Conservation (phyloP, 352 stramenopile genomes). For the Pythium guiyangense region DNA sequence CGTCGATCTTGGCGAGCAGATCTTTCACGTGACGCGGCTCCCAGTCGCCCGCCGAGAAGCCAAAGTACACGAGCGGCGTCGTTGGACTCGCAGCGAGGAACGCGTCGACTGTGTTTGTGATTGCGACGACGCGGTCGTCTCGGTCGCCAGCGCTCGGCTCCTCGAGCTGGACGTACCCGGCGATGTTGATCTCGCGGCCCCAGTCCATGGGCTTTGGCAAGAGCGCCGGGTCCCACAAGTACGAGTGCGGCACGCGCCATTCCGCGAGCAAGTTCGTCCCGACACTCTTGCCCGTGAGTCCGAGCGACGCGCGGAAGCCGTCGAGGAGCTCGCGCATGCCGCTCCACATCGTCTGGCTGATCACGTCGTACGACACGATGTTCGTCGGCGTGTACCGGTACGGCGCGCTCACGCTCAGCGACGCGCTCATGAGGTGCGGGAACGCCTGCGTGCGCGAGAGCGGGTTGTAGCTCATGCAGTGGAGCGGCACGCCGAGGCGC, state of each 20-base stretch:
- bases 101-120: constrained; percentile 7
- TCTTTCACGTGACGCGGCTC: constrained; percentile 30
- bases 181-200: constrained; percentile 48
- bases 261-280: constrained; percentile 35
- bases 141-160: constrained; percentile 5
- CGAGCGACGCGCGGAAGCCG: constrained; percentile 48
- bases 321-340: constrained; percentile 44
- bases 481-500: constrained; percentile 86
- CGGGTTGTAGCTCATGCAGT: constrained; percentile 94
- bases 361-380: constrained; percentile 27
- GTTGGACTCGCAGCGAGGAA: constrained; percentile 24
- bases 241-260: constrained; percentile 67
- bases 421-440: constrained; percentile 77
- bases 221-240: constrained; percentile 57
- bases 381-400: constrained; percentile 52
- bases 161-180: constrained; percentile 43
- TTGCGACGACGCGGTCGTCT: constrained; percentile 13
- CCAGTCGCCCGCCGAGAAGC: constrained; percentile 60
- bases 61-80: constrained; percentile 86
- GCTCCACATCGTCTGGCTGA: constrained; percentile 45
- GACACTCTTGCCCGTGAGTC: constrained; percentile 37
- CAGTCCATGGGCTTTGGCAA: constrained; percentile 62
- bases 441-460: constrained; percentile 88
- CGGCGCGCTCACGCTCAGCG: constrained; percentile 47
- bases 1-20: constrained; percentile 85